phyloP scores from a whole-genome alignment of 2,329 filamentous ascomycete genomes.

The Colletotrichum cereale region DNA sequence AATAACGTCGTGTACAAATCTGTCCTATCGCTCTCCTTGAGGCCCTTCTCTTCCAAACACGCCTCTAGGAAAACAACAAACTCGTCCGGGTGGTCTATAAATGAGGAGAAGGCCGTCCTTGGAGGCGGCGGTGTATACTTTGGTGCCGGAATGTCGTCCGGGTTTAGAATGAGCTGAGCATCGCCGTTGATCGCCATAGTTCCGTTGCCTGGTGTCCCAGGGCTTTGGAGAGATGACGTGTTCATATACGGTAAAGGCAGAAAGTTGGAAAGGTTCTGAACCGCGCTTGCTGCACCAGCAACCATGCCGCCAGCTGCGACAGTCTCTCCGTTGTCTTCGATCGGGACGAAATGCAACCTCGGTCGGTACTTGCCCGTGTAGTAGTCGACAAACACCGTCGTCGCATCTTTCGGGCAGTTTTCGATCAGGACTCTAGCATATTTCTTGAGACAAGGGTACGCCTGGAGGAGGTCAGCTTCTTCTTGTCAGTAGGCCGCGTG shows the following conservation, averaged over 20 bases:
- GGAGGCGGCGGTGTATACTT: conserved; percentile 86
- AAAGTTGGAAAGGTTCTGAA: conserved; percentile 87
- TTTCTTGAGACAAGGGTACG: conserved; percentile 92
- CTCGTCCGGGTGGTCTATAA: conserved; percentile 92
- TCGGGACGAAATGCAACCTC: conserved; percentile 67
- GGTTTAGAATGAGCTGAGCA: conserved; percentile 62
- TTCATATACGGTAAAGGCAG: conserved; percentile 90
- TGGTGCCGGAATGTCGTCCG: conserved; percentile 59
- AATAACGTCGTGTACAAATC: conserved; percentile 96
- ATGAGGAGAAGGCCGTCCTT: conserved; percentile 92
- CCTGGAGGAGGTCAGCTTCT: conserved; percentile 62
- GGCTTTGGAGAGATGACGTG: conserved; percentile 67
- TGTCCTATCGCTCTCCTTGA: conserved; percentile 81
- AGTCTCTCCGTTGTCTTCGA: conserved; percentile 51
- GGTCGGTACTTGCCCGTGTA: conserved; percentile 89
- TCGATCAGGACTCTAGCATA: conserved; percentile 93
- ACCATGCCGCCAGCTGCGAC: conserved; percentile 59
- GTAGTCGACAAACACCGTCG: conserved; percentile 91
- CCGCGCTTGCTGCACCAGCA: conserved; percentile 76
- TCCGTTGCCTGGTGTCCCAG: conserved; percentile 62
- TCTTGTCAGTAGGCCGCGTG: neutral
- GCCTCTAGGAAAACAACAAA: conserved; percentile 95
- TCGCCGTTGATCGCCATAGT: conserved; percentile 62
- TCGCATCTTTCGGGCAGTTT: conserved; percentile 85
- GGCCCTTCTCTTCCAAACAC: conserved; percentile 77